A percentile compares a stretch with the other conserved stretches of the same genome.
These are phyloP conservation scores for Zygotorulaspora danielsina DNA, from an alignment of 805 yeast genomes.

Conservation along the genomic window DNA sequence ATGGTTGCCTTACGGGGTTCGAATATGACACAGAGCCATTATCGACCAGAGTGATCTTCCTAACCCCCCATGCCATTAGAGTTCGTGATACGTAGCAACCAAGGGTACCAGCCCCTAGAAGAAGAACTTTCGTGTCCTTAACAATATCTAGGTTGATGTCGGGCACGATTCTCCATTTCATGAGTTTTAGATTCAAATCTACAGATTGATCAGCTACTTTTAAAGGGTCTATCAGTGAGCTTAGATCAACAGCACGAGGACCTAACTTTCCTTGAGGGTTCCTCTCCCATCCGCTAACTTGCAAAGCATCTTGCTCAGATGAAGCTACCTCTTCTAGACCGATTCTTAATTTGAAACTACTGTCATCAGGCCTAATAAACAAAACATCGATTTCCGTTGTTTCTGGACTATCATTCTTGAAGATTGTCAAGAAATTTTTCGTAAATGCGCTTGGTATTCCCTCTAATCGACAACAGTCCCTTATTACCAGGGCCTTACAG, in stretches of 20 bases:
- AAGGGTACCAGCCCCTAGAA: slow-evolving; percentile 94
- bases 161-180: slow-evolving; percentile 97
- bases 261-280: slow-evolving; percentile 66
- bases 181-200: slow-evolving; percentile 80
- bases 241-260: slow-evolving; percentile 81
- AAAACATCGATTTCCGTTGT: slow-evolving; percentile 36
- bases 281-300: slow-evolving; percentile 86
- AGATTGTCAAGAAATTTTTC: slow-evolving; percentile 52
- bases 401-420: slow-evolving; percentile 36
- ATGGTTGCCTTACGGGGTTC: slow-evolving; percentile 92
- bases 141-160: slow-evolving; percentile 64
- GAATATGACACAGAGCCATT: slow-evolving; percentile 85
- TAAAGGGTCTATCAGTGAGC: slow-evolving; percentile 72
- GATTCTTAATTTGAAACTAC: slow-evolving; percentile 33
- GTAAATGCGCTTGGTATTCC: slow-evolving; percentile 49
- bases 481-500: slow-evolving; percentile 34
- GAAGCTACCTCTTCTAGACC: slow-evolving; percentile 6
- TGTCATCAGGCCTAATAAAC: slow-evolving; percentile 38
- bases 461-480: slow-evolving; percentile 38
- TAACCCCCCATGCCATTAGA: slow-evolving; percentile 91
- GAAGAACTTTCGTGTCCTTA: slow-evolving; percentile 55
- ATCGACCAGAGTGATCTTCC: slow-evolving; percentile 82
- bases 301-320: slow-evolving; percentile 32
- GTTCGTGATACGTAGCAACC: slow-evolving; percentile 90
- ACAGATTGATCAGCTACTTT: slow-evolving; percentile 88